Evolutionary conservation across 441 rosid genomes (phyloP), one percentile per base, ranked within the genome.

Genomic region (Omphalea diandra): DNA sequence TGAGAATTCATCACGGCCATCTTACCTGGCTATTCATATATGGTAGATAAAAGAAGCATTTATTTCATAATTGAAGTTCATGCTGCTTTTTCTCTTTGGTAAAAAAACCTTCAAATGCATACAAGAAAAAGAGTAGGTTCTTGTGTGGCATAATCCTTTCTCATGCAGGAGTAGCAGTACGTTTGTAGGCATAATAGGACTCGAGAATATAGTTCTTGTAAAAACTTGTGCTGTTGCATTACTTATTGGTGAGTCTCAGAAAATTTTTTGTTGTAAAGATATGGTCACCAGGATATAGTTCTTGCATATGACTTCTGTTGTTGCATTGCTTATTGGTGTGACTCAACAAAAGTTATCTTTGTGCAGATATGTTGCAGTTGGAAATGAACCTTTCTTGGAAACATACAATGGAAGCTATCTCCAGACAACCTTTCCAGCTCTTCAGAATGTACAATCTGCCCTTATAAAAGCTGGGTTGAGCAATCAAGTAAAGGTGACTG

Each of bases 291-390:
- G n/a, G n/a, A n/a, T n/a, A n/a, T n/a, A n/a, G n/a, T n/a, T n/a
- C n/a, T n/a, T n/a, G n/a, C n/a, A n/a, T n/a, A n/a, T n/a, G n/a
- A 27, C 5, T 12, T 12, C 26, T 18, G 20, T 40, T 36, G 14
- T 27, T 29, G 15, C 43, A 24, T 1, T 35, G 9, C 26, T 31
- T 9, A 33, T 41, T 58, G 15, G 46, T 57, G 40, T 5, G 9
- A 56, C 36, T 35, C 27, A 17, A 56, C n/a, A 20, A 27, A 27
- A 63, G 7, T 40, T 35, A 22, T 33, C 59, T 55, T 44, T 71
- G 35, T 36, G 65, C 89, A 93, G 98, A 81, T 93, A 90, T 65
- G 97, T 93, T 26, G 98, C 98, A 38, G 97, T 88, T 17, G 98
- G 98, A 5, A 94, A 94, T 43, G 98, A 94, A 69, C 98, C 98